Percentiles rank a stretch among this genome's conserved stretches.
phyloP scores from a whole-genome alignment of 169 alveolate species.

The Plasmodium inui region DNA sequence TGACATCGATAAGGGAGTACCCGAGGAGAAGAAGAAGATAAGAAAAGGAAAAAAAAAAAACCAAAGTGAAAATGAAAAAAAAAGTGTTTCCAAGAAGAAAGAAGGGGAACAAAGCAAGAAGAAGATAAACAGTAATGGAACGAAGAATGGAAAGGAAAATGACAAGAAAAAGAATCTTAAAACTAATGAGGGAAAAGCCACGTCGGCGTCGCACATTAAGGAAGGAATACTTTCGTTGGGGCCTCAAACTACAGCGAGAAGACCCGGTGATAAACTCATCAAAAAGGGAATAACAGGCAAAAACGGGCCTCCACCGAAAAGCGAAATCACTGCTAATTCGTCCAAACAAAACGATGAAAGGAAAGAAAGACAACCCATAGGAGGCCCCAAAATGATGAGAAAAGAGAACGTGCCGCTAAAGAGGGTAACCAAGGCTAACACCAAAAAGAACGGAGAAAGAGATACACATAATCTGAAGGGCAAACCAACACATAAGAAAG shows the following conservation, averaged over 20 bases:
- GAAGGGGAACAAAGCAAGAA: neutral
- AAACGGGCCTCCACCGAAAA: neutral
- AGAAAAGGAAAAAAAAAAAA: neutral
- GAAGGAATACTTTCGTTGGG: neutral
- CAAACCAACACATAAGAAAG: neutral
- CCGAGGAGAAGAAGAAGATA: neutral
- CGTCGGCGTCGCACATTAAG: neutral
- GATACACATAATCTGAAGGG: neutral
- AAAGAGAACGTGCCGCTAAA: neutral
- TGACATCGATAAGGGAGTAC: neutral
- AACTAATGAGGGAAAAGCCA: neutral
- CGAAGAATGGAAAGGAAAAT: neutral
- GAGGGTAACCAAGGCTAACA: neutral
- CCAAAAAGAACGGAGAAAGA: neutral
- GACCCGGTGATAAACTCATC: neutral
- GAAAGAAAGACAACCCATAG: constrained; percentile 10
- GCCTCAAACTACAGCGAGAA: neutral
- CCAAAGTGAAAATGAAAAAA: neutral
- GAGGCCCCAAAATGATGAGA: neutral
- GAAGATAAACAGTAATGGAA: neutral
- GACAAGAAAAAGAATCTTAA: neutral
- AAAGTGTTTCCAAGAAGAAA: neutral
- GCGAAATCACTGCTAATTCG: neutral
- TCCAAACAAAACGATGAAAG: neutral
- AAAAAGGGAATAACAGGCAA: neutral